Percentiles rank a stretch among this genome's conserved stretches.
Conservation (phyloP, 2,329 filamentous ascomycete species). For the Colletotrichum sp. region DNA sequence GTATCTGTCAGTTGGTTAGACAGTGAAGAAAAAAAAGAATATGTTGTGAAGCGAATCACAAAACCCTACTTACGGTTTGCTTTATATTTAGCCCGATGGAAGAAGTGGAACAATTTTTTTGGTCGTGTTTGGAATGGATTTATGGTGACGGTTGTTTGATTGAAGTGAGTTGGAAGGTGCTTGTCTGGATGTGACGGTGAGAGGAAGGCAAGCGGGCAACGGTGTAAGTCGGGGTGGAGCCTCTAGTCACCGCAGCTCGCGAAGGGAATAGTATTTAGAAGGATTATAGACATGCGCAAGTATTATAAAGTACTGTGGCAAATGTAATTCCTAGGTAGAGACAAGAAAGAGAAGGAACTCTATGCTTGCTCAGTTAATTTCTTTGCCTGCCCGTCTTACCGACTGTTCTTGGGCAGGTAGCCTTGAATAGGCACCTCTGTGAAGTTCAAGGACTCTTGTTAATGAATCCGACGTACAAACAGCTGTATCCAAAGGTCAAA, state of each 20-base stretch:
- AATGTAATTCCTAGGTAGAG: no score
- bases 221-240: background rate
- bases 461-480: background rate
- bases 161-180: background rate
- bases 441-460: background rate
- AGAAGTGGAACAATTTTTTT: no score
- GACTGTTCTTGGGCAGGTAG: background rate
- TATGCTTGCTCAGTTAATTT: background rate
- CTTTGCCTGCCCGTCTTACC: background rate
- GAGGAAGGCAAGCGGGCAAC: background rate
- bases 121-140: background rate
- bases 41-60: fast-evolving
- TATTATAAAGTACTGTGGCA: no score
- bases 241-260: background rate
- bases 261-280: no score
- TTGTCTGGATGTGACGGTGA: background rate
- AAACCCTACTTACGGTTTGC: background rate
- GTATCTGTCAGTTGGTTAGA: background rate
- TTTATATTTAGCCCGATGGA: no score
- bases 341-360: background rate
- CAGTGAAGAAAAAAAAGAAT: background rate
- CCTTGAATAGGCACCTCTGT: background rate
- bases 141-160: background rate
- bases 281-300: no score
- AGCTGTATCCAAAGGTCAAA: background rate